phyloP scores from a whole-genome alignment of 768 basidiomycete species.

The Mycena haematopus region DNA sequence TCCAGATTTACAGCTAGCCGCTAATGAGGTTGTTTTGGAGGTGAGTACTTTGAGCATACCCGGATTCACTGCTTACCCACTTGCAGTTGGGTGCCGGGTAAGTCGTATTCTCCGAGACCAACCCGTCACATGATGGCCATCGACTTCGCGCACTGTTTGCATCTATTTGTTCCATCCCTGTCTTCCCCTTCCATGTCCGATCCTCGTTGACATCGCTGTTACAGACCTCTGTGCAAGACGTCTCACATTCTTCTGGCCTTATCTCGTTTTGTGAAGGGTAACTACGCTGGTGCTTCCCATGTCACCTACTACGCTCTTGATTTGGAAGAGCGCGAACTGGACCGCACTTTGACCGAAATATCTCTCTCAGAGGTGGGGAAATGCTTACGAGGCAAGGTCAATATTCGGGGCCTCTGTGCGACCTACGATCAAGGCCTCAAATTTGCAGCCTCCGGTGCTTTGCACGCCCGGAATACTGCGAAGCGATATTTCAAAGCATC shows the following conservation, averaged over 20 bases:
- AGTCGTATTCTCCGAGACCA: conserved; percentile 45
- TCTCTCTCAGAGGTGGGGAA: conserved; percentile 65
- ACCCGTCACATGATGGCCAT: too few relatives aligned
- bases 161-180: conserved; percentile 3
- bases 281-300: conserved; percentile 44
- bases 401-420: conserved; percentile 85
- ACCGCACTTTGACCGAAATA: conserved; percentile 79
- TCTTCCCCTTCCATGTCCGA: background rate
- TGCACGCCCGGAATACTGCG: conserved; percentile 39
- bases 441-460: conserved; percentile 72
- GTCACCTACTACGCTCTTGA: conserved; percentile 95
- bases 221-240: conserved; percentile 86
- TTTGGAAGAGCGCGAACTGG: conserved; percentile 85
- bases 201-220: conserved; percentile 16
- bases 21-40: conserved; percentile 76
- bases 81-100: conserved; percentile 85
- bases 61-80: background rate
- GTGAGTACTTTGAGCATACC: background rate
- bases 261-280: conserved; percentile 56
- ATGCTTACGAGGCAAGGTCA: conserved; percentile 71
- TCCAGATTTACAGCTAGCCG: conserved; percentile 36
- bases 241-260: conserved; percentile 81
- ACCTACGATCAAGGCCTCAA: conserved; percentile 91
- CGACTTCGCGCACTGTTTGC: conserved; percentile 14
- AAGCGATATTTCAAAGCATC: conserved; percentile 20